A percentile compares a stretch with the other conserved stretches of the same genome.
Conservation (phyloP, 768 basidiomycete genomes). For the Candolleomyces efflorescens region DNA sequence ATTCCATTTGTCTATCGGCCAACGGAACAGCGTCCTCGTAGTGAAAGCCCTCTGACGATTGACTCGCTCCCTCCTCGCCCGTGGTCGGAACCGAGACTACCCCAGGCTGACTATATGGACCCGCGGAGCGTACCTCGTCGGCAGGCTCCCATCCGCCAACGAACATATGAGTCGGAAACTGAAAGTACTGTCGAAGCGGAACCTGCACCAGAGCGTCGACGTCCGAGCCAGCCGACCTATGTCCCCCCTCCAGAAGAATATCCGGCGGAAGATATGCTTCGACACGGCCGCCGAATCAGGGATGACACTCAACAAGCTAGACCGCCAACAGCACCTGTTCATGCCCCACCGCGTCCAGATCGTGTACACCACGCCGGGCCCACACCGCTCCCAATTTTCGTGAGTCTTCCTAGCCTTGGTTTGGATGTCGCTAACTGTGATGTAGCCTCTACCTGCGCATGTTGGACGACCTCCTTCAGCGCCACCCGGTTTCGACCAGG, state of each 20-base stretch:
- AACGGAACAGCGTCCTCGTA: slow-evolving; percentile 7
- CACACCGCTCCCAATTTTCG: no score
- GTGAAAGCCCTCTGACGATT: slow-evolving; percentile 12
- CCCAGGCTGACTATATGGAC: neutral
- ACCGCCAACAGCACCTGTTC: no score
- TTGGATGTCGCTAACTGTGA: no score
- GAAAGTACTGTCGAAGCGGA: no score
- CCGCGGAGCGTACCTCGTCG: neutral
- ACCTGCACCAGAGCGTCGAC: neutral
- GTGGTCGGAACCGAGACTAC: slow-evolving; percentile 6
- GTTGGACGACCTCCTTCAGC: slow-evolving; percentile 18
- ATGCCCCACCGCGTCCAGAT: no score
- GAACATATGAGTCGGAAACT: no score
- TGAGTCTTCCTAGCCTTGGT: no score
- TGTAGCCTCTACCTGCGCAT: neutral
- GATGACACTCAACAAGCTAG: no score
- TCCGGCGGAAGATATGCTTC: no score
- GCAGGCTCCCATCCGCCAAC: neutral
- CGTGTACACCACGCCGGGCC: no score
- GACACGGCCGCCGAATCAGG: no score
- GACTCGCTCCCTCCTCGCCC: slow-evolving; percentile 10
- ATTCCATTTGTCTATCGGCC: slow-evolving; percentile 14
- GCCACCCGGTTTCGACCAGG: slow-evolving; percentile 20
- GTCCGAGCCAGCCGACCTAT: neutral
- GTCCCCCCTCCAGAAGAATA: no score